Percentiles rank a stretch among this genome's conserved stretches.
phyloP scores from a whole-genome alignment of 2,329 filamentous ascomycete species.

The Trichoderma sp. region DNA sequence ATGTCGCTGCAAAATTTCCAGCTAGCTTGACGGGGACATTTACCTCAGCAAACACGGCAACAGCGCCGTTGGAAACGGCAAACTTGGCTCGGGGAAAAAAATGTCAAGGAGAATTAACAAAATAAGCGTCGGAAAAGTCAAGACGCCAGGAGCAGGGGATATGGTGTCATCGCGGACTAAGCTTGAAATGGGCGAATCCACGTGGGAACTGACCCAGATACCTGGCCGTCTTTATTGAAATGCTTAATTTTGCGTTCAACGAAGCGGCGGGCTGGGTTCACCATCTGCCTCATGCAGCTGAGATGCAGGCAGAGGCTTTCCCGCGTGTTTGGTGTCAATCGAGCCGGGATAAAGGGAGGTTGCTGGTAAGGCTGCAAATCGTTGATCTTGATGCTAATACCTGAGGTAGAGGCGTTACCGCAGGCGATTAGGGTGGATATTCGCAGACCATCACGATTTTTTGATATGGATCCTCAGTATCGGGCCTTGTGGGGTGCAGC shows the following conservation, averaged over 20 bases:
- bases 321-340: not conserved
- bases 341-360: not conserved
- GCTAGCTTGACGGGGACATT: not conserved
- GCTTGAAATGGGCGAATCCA: not conserved
- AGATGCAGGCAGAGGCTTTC: not conserved
- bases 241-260: not conserved
- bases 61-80: not conserved
- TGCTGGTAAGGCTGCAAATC: not conserved
- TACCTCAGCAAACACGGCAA: not conserved
- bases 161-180: constrained; percentile 26
- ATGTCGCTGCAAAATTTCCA: not conserved
- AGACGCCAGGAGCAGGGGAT: constrained; percentile 15
- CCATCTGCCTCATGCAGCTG: not conserved
- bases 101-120: not conserved
- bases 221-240: constrained; percentile 16
- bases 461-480: not conserved
- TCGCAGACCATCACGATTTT: not conserved
- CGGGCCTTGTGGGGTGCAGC: constrained; percentile 7
- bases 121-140: constrained; percentile 7
- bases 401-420: not conserved
- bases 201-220: constrained; percentile 10
- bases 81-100: not conserved
- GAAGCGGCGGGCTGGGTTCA: not conserved
- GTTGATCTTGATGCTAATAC: not conserved
- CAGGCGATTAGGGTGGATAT: not conserved